Percentiles rank a stretch among this genome's conserved stretches.
Conservation (phyloP, 2,329 filamentous ascomycete genomes). For the Exserohilum turcica region DNA sequence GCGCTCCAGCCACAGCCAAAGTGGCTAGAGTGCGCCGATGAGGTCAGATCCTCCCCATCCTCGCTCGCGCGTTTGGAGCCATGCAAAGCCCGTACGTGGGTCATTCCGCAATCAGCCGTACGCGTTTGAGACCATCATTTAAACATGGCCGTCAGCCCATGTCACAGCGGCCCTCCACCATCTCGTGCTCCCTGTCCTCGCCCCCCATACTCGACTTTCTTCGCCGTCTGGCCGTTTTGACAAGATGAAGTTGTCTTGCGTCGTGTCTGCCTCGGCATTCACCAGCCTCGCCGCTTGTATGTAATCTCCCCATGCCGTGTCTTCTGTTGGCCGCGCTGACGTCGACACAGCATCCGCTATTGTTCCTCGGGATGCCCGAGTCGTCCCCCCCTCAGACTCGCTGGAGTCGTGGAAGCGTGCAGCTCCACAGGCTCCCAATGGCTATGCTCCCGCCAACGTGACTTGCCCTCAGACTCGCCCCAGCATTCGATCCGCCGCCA, state of each 20-base stretch:
- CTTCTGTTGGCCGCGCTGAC: slow-evolving; percentile 21
- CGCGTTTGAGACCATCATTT: no score
- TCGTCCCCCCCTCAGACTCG: slow-evolving; percentile 21
- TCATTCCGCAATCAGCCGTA: no score
- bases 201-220: slow-evolving; percentile 1
- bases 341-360: slow-evolving; percentile 35
- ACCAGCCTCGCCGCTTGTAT: slow-evolving; percentile 39
- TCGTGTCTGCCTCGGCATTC: slow-evolving; percentile 38
- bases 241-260: slow-evolving; percentile 36
- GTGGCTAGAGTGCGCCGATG: no score
- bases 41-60: no score
- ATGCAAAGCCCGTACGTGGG: no score
- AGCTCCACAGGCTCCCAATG: slow-evolving; percentile 63
- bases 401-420: slow-evolving; percentile 48
- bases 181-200: not conserved
- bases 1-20: no score
- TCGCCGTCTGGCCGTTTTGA: not conserved
- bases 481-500: slow-evolving; percentile 65
- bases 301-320: slow-evolving; percentile 5
- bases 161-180: no score
- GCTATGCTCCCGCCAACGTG: slow-evolving; percentile 72
- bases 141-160: no score
- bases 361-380: slow-evolving; percentile 26
- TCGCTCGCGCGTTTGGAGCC: no score
- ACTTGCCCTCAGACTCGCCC: slow-evolving; percentile 74